A percentile compares a stretch with the other conserved stretches of the same genome.
Evolutionary conservation across 371 early-diverging fungal genomes (phyloP).

Genomic region (Circinella minor): DNA sequence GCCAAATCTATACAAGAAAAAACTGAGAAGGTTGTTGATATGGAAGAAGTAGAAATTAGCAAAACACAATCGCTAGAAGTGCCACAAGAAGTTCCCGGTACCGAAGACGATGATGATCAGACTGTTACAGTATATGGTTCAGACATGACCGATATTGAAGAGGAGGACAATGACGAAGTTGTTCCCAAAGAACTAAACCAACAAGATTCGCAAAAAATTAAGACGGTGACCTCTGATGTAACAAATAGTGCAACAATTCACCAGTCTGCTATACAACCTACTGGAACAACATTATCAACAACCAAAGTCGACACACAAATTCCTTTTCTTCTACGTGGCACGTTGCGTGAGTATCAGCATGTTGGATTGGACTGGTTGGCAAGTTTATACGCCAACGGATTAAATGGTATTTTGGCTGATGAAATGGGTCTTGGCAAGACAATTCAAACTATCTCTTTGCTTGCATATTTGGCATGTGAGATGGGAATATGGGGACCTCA

Average conservation of each 20-base stretch:
- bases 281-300: constrained; percentile 37
- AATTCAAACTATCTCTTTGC: constrained; percentile 93
- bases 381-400: constrained; percentile 89
- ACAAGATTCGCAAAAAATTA: background rate
- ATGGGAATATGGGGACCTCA: constrained; percentile 85
- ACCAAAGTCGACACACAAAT: constrained; percentile 58
- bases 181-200: constrained; percentile 5
- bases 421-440: constrained; percentile 99
- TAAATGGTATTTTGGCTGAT: constrained; percentile 98
- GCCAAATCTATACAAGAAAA: background rate
- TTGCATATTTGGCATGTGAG: constrained; percentile 78
- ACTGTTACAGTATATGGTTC: constrained; percentile 51
- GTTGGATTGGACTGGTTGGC: constrained; percentile 84
- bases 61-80: constrained; percentile 1
- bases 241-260: background rate
- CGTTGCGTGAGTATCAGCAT: constrained; percentile 78
- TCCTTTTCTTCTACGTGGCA: constrained; percentile 68
- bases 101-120: constrained; percentile 45
- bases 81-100: constrained; percentile 10
- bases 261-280: constrained; percentile 22
- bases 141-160: constrained; percentile 27
- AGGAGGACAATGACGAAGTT: constrained; percentile 17
- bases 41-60: constrained; percentile 11
- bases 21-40: background rate
- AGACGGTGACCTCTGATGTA: background rate